Percentiles rank a stretch among this genome's conserved stretches.
These are phyloP conservation scores for Purshia tridentata DNA, from an alignment of 306 rosid species.

Conservation along the genomic window DNA sequence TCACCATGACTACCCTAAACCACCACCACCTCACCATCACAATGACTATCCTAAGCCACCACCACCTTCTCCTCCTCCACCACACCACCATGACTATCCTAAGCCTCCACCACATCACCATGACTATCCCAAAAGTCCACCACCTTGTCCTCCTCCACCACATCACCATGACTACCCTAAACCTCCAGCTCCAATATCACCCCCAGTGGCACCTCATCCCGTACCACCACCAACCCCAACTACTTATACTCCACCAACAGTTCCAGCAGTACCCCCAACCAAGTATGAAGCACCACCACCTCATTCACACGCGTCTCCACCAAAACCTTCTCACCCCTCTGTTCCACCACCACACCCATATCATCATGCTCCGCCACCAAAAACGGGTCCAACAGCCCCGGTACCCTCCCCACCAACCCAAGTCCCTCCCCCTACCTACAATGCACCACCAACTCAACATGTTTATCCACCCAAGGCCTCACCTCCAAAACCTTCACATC, in stretches of 20 bases:
- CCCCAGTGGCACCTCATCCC: neutral
- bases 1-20: constrained; percentile 19
- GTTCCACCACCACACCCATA: neutral
- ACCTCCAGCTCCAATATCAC: neutral
- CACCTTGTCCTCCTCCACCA: neutral
- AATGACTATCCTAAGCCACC: constrained; percentile 18
- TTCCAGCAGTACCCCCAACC: constrained; percentile 2
- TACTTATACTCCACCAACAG: neutral
- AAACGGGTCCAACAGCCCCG: too few relatives aligned
- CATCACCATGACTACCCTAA: constrained; percentile 14
- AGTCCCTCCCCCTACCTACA: too few relatives aligned
- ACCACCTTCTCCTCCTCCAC: neutral
- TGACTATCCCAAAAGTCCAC: neutral
- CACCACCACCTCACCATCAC: constrained; percentile 6
- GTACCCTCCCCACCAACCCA: neutral
- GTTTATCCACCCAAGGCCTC: constrained; percentile 10
- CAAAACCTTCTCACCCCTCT: neutral
- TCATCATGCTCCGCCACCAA: neutral
- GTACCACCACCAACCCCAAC: neutral
- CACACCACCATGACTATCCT: constrained; percentile 5
- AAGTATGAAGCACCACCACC: neutral
- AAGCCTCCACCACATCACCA: constrained; percentile 3
- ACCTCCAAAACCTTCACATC: neutral
- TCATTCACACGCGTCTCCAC: constrained; percentile 5
- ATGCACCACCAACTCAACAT: neutral